Conservation (phyloP, 129 eudicot genomes). For the Deinandra increscens region DNA sequence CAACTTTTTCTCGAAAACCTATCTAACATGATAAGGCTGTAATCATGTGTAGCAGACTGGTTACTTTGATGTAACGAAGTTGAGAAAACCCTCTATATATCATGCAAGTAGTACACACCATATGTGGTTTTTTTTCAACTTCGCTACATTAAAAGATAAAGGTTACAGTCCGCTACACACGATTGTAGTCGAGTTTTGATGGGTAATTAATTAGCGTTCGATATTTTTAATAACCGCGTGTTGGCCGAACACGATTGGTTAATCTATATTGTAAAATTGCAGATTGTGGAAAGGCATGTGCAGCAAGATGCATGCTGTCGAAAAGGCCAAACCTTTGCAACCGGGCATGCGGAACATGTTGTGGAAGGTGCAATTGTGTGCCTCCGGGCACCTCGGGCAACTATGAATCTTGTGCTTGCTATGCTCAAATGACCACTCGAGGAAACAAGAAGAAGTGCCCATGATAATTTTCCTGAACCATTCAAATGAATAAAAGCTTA, state of each 20-base stretch:
- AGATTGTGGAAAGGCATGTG: constrained; percentile 62
- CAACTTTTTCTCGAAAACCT: neutral
- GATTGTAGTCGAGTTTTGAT: no score
- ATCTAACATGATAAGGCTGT: neutral
- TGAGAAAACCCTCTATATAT: neutral
- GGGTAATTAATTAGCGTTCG: no score
- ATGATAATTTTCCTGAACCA: neutral
- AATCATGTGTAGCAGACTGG: neutral
- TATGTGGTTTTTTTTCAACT: no score
- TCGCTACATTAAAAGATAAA: no score
- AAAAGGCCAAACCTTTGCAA: constrained; percentile 56
- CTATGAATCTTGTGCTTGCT: constrained; percentile 56
- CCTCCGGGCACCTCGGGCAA: constrained; percentile 69
- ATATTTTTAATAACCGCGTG: no score
- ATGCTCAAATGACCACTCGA: constrained; percentile 52
- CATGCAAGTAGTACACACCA: no score
- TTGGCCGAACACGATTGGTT: neutral
- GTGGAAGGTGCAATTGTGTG: constrained; percentile 58
- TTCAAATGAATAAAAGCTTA: neutral
- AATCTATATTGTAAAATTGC: constrained; percentile 1
- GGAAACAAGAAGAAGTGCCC: constrained; percentile 58
- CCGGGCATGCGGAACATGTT: constrained; percentile 66
- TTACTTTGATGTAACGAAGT: neutral
- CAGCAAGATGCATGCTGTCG: constrained; percentile 46
- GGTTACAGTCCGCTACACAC: no score